phyloP scores from a whole-genome alignment of 2,329 filamentous ascomycete species.

The Aspergillus pseudotamarii region DNA sequence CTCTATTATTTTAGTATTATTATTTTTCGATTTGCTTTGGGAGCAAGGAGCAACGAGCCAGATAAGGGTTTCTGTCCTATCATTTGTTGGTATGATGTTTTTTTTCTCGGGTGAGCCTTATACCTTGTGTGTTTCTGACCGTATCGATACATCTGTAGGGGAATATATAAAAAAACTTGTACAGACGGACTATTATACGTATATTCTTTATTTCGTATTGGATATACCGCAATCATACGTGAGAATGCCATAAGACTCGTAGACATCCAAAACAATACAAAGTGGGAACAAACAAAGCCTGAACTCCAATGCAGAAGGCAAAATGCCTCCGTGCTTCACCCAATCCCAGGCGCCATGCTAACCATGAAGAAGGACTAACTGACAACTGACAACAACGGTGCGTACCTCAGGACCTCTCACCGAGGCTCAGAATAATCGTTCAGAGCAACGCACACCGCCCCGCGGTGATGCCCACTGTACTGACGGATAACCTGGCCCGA shows the following conservation, averaged over 20 bases:
- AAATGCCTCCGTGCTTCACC: slow-evolving; percentile 9
- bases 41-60: slow-evolving; percentile 6
- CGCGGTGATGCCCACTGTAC: slow-evolving; percentile 92
- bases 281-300: slow-evolving; percentile 12
- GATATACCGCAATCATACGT: slow-evolving; percentile 2
- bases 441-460: slow-evolving; percentile 87
- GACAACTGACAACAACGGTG: slow-evolving; percentile 1
- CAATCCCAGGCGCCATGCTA: slow-evolving; percentile 29
- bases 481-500: slow-evolving; percentile 89
- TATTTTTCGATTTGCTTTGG: neutral
- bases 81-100: slow-evolving; percentile 5
- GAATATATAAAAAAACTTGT: neutral
- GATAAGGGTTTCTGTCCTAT: neutral
- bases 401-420: slow-evolving; percentile 18
- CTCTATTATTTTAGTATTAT: neutral
- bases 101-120: slow-evolving; percentile 9
- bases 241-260: neutral
- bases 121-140: slow-evolving; percentile 9
- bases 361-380: slow-evolving; percentile 20
- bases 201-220: slow-evolving; percentile 1
- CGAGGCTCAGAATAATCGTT: slow-evolving; percentile 72
- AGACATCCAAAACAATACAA: slow-evolving; percentile 10
- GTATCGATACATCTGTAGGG: neutral
- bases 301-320: slow-evolving; percentile 19
- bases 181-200: neutral